Base-by-base conservation (phyloP, 163 green algal species). In the Coccomyxa subellipsoidea region DNA sequence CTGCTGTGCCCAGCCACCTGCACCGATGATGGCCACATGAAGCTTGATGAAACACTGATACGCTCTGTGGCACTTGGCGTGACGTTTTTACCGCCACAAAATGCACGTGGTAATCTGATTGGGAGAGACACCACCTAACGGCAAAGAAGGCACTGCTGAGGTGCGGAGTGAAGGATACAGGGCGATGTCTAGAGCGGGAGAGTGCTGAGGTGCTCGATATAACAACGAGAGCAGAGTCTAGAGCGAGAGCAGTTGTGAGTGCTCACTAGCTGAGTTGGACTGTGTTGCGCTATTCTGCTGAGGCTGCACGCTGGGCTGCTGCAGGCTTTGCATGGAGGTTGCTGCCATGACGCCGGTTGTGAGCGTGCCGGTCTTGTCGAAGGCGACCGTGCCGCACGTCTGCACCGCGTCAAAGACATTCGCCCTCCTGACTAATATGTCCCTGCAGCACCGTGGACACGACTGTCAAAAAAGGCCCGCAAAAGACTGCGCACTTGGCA, bases 301-400 rank as follows among this genome's bases (percentile, higher is more conserved):
- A n/a, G 27, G 0, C 0, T 73, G 66, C 10, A 34, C 8, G 8
- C 21, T 23, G 31, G 31, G 27, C 21, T 34, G n/a, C 66, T 73
- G 66, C 66, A 73, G 32, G n/a, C 29, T 12, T n/a, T 73, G 66
- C 66, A 77, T 77, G 2, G 32, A 79, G n/a, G 91, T 93, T 72
- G 94, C 92, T 32, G 83, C 84, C 12, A 99, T 90, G 32, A 86
- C 77, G 39, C 96, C 96, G 0, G 90, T 96, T 15, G 96, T 99
- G 31, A 99, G 90, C 34, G 96, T 99, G 77, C 96, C 95, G n/a
- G 97, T 99, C 90, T 99, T 99, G 89, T 99, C 97, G 40, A 99
- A 93, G 3, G 92, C 96, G 0, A 99, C 87, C 1, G 88, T 92
- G 7, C 54, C 84, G 87, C 91, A 96, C 6, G 40, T 75, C 0